Evolutionary conservation across 2,329 filamentous ascomycete genomes (phyloP), one percentile per base, ranked within the genome.

Genomic region (Acrocalymma vagum): DNA sequence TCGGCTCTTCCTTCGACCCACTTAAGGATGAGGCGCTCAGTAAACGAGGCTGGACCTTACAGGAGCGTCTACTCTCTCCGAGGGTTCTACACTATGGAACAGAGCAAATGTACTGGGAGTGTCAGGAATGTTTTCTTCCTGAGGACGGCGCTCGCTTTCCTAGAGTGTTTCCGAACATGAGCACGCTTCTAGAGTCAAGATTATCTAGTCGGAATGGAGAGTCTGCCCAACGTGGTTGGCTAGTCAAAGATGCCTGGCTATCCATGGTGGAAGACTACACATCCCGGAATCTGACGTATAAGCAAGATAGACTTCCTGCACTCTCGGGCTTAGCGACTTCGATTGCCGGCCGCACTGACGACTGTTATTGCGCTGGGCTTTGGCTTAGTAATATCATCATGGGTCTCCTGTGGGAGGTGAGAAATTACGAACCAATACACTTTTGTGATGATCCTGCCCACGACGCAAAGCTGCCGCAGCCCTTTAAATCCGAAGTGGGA

Each of bases 91-190:
- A 42, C 18, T 42, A 38, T 14, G 38, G 38, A 9, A 38, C 22
- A 21, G 24, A 42, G 10, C 43, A 47, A 15, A 47, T 47, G 43
- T 38, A 42, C 38, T 47, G 38, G 38, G 43, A 47, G 15, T 47
- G 43, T 24, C 11, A 21, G 10, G 13, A 28, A 8, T 3, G 4
- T 27, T 37, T 37, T 13, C 20, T 13, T 8, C 11, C 22, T 16
- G 33, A 37, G 22, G n/a, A 29, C 17, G 33, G 33, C n/a, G 18
- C 11, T n/a, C 13, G 26, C 15, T 25, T 13, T 13, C 26, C 24
- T 11, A n/a, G n/a, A n/a, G n/a, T n/a, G n/a, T n/a, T n/a, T n/a
- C n/a, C n/a, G n/a, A n/a, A n/a, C n/a, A n/a, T n/a, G n/a, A n/a
- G n/a, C n/a, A n/a, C n/a, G n/a, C n/a, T n/a, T n/a, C n/a, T n/a